phyloP scores from a whole-genome alignment of 352 stramenopile species.

The Pythium oligandrum region DNA sequence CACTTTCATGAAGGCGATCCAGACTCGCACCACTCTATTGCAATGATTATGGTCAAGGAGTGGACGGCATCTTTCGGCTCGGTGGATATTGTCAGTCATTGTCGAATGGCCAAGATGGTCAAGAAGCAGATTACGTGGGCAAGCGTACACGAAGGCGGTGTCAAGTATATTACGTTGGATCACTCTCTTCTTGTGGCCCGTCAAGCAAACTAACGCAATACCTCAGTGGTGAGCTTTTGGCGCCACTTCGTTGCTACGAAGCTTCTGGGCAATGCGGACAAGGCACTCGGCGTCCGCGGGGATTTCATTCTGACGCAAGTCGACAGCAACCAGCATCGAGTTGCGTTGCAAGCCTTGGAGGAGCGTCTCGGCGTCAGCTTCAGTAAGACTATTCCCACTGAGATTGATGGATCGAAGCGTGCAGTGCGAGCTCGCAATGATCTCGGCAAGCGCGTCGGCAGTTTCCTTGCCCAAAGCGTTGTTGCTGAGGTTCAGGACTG shows the following conservation, averaged over 20 bases:
- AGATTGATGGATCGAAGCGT: conserved; percentile 73
- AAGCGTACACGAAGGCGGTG: conserved; percentile 19
- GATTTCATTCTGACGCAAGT: conserved; percentile 81
- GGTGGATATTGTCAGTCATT: conserved; percentile 56
- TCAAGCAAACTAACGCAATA: conserved; percentile 21
- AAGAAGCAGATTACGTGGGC: conserved; percentile 61
- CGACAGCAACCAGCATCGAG: conserved; percentile 49
- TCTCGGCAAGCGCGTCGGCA: conserved; percentile 56
- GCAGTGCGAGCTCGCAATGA: conserved; percentile 62
- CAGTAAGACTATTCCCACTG: conserved; percentile 72
- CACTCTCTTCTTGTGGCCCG: conserved; percentile 48
- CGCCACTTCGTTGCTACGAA: conserved; percentile 70
- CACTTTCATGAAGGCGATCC: conserved; percentile 26
- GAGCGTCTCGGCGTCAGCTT: conserved; percentile 53
- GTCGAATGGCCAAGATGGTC: conserved; percentile 70
- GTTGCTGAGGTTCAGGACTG: conserved; percentile 80
- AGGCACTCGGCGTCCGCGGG: conserved; percentile 47
- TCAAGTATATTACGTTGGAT: conserved; percentile 59
- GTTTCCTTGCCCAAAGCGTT: conserved; percentile 78
- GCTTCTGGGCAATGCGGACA: conserved; percentile 62
- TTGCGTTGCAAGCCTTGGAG: conserved; percentile 63
- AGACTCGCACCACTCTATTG: conserved; percentile 35
- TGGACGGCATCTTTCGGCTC: conserved; percentile 35
- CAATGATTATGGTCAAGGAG: conserved; percentile 45
- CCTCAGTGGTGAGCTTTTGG: conserved; percentile 20